Evolutionary conservation across 352 stramenopile species (phyloP).

Genomic region (Aphanomyces invadans): DNA sequence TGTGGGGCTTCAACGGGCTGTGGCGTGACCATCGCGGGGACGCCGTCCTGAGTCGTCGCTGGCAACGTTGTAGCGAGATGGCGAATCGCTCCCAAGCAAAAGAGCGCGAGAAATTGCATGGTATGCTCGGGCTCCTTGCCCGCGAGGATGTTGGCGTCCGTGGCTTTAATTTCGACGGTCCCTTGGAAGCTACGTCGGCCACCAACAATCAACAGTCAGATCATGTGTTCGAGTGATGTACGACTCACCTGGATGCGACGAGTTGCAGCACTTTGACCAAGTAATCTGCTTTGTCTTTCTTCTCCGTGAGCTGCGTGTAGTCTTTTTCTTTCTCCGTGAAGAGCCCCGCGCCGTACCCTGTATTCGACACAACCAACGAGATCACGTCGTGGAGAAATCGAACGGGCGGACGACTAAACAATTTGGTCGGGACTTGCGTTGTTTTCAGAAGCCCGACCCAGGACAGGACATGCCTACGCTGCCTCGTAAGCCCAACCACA

Average conservation of each 20-base stretch:
- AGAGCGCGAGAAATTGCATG: slow-evolving; percentile 47
- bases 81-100: slow-evolving; percentile 12
- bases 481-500: no score
- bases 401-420: slow-evolving; percentile 67
- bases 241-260: slow-evolving; percentile 50
- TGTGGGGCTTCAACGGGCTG: not conserved
- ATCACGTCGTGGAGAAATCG: slow-evolving; percentile 77
- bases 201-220: not conserved
- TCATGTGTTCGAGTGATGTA: not conserved
- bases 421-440: slow-evolving; percentile 47
- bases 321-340: slow-evolving; percentile 46
- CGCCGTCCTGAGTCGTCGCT: not conserved
- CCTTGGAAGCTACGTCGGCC: slow-evolving; percentile 12
- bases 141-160: slow-evolving; percentile 64
- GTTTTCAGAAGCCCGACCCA: slow-evolving; percentile 75
- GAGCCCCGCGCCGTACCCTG: slow-evolving; percentile 42
- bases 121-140: slow-evolving; percentile 70
- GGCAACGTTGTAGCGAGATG: slow-evolving; percentile 8
- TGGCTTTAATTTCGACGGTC: slow-evolving; percentile 31
- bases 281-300: slow-evolving; percentile 70
- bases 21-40: not conserved
- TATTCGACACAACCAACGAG: slow-evolving; percentile 59
- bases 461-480: slow-evolving; percentile 43
- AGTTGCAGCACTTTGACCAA: slow-evolving; percentile 66
- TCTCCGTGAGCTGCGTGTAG: slow-evolving; percentile 55